Conservation (phyloP, 1,284 basidiomycete species). For the Melampsora americana region DNA sequence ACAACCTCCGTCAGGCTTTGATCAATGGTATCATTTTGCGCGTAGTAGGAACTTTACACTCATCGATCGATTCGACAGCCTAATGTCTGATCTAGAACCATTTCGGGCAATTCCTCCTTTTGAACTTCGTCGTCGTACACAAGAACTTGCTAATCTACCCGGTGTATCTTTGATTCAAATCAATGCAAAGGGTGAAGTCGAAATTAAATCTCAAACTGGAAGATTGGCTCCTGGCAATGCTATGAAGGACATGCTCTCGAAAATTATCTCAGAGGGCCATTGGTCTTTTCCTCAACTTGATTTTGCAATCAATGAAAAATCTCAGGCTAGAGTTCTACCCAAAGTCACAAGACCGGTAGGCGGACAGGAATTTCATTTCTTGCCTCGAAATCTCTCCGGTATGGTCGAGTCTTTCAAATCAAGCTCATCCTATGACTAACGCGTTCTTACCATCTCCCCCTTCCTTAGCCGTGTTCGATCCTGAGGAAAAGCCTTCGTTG, state of each 20-base stretch:
- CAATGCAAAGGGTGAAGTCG: conserved; percentile 48
- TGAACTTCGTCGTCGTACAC: conserved; percentile 68
- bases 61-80: conserved; percentile 83
- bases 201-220: conserved; percentile 42
- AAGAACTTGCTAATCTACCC: conserved; percentile 58
- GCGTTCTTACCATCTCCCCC: conserved; percentile 55
- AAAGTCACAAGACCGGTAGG: conserved; percentile 61
- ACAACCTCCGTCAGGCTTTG: conserved; percentile 26
- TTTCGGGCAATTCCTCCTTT: conserved; percentile 71
- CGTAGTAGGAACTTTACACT: conserved; percentile 69
- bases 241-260: conserved; percentile 31
- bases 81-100: conserved; percentile 73
- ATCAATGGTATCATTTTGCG: conserved; percentile 77
- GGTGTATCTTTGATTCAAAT: conserved; percentile 59
- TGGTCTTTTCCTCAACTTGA: conserved; percentile 61
- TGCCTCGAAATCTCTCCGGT: conserved; percentile 6
- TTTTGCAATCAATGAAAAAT: conserved; percentile 82
- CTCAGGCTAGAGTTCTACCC: conserved; percentile 80
- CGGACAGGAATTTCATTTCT: conserved; percentile 47
- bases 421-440: not conserved
- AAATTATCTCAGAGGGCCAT: conserved; percentile 22
- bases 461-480: conserved; percentile 56
- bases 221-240: conserved; percentile 66
- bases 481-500: conserved; percentile 44
- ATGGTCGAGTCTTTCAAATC: not conserved